Base-by-base conservation (phyloP, 352 stramenopile species). In the Salisapilia sapeloensis region DNA sequence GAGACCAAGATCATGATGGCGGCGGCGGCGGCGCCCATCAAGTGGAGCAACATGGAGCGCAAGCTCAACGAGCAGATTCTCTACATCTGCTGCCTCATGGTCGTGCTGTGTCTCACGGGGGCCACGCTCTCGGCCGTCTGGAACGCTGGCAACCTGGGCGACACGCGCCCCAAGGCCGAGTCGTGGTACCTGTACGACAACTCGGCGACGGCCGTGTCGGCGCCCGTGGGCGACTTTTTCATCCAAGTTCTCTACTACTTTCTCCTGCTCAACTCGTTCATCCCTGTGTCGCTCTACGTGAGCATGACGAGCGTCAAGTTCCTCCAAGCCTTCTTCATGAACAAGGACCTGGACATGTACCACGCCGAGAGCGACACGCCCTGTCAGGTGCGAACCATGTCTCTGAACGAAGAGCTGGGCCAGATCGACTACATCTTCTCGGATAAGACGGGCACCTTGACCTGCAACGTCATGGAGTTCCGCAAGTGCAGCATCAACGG, bases 381-480 rank as follows among this genome's bases (percentile, higher is more conserved):
- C 7, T 92, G 64, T 38, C 67, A 87, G 47, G 87, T 92, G 19
- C 77, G 82, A 12, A 94, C 83, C 0, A 95, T 94, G 76, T 83
- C 70, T 20, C 50, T 96, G 35, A 95, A 93, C 39, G 86, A 96
- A 44, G 85, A 96, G 27, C 55, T 96, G 3, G 87, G 87, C 1
- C 86, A 96, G 55, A 85, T 96, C 24, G 72, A 85, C 44, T 92
- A 93, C 46, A 82, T 96, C 17, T 96, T 96, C 36, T 83, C 56
- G 21, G 90, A 97, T 50, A 97, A 97, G 56, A 97, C 90, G 8
- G 91, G 91, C 12, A 97, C 91, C 7, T 46, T 97, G 17, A 97
- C 91, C 29, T 87, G 83, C 39, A 97, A 97, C 50, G 67, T 96
- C 18, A 97, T 97, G 91, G 76, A 96, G 46, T 98, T 98, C 50